A percentile compares a stretch with the other conserved stretches of the same genome.
Conservation (phyloP, 352 stramenopile species). For the Phytophthora nicotianae region DNA sequence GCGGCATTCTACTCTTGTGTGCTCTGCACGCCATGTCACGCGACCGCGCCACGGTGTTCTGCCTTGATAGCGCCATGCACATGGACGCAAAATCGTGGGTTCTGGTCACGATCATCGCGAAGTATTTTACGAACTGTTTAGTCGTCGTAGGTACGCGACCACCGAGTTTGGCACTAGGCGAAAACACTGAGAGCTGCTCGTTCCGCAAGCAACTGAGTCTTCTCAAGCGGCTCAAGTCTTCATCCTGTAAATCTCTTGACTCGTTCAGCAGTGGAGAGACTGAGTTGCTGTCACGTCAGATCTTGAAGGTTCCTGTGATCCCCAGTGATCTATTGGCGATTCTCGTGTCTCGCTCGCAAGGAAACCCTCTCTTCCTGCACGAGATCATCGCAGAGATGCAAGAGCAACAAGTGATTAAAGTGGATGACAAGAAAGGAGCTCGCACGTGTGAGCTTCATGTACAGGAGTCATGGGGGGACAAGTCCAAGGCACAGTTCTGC, state of each 20-base stretch:
- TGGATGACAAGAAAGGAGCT: constrained; percentile 51
- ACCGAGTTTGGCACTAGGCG: constrained; percentile 62
- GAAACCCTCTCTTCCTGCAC: constrained; percentile 83
- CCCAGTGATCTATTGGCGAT: constrained; percentile 66
- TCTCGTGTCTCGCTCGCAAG: constrained; percentile 75
- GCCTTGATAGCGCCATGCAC: constrained; percentile 86
- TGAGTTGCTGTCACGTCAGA: constrained; percentile 65
- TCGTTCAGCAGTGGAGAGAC: constrained; percentile 61
- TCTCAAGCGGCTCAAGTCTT: constrained; percentile 69
- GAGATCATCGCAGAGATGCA: constrained; percentile 88
- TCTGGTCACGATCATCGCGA: constrained; percentile 77
- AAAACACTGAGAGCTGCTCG: constrained; percentile 78
- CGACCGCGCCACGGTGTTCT: constrained; percentile 70
- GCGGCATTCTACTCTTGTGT: constrained; percentile 78
- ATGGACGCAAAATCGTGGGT: constrained; percentile 90
- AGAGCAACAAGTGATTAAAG: constrained; percentile 75
- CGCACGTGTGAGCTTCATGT: constrained; percentile 72
- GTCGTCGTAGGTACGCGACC: constrained; percentile 74
- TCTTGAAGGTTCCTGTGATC: constrained; percentile 65
- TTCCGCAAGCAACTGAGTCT: constrained; percentile 80
- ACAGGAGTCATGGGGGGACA: constrained; percentile 83
- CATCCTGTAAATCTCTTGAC: constrained; percentile 52
- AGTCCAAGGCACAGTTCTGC: constrained; percentile 68
- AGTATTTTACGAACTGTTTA: constrained; percentile 89
- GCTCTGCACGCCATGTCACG: constrained; percentile 81